Evolutionary conservation across 306 rosid genomes (phyloP).

Genomic region (Boehmeria nivea): DNA sequence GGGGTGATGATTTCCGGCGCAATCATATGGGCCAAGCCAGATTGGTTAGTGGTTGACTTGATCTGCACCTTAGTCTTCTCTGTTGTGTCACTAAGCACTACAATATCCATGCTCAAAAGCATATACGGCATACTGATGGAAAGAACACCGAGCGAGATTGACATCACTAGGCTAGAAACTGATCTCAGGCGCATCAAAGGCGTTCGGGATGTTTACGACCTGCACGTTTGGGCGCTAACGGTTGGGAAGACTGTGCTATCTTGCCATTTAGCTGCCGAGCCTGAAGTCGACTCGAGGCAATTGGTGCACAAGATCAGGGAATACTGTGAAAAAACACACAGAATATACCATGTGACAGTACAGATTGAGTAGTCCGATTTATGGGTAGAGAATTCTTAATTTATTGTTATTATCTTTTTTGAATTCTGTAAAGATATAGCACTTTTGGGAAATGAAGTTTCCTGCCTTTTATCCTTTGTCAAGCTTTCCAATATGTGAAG

Average conservation of each 20-base stretch:
- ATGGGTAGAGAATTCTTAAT: too few relatives aligned
- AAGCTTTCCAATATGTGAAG: too few relatives aligned
- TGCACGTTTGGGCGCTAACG: conserved; percentile 85
- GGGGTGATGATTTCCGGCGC: conserved; percentile 97
- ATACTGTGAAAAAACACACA: conserved; percentile 48
- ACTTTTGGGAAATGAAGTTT: too few relatives aligned
- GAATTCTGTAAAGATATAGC: too few relatives aligned
- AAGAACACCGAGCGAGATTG: conserved; percentile 53
- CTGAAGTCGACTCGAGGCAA: conserved; percentile 39
- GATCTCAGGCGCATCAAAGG: conserved; percentile 64
- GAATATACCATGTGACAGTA: conserved; percentile 67
- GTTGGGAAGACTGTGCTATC: conserved; percentile 66
- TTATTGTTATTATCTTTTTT: too few relatives aligned
- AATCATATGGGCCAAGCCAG: conserved; percentile 66
- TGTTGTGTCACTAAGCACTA: conserved; percentile 59
- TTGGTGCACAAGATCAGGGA: conserved; percentile 42
- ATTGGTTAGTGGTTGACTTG: conserved; percentile 68
- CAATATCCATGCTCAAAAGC: conserved; percentile 58
- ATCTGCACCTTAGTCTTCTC: conserved; percentile 73
- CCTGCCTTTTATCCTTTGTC: too few relatives aligned
- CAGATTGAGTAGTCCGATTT: conserved; percentile 62
- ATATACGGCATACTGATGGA: conserved; percentile 68
- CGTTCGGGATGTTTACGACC: conserved; percentile 61
- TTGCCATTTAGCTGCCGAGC: conserved; percentile 65
- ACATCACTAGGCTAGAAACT: conserved; percentile 43